Base-by-base conservation (phyloP, 768 basidiomycete genomes). In the Peribolospora kevripleyi region DNA sequence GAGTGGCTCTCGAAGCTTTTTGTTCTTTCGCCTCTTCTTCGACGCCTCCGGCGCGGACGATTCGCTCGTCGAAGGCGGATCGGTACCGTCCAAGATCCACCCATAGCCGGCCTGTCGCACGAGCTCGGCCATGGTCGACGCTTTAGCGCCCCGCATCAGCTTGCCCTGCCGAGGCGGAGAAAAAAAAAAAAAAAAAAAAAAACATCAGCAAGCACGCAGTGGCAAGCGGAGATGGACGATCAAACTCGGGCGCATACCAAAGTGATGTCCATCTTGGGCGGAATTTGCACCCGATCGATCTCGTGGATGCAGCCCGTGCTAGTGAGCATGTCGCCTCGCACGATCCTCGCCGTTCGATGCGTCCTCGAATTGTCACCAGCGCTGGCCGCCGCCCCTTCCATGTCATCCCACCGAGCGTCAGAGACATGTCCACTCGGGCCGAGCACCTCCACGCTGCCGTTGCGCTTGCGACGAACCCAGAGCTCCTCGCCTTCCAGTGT, bases 251-350 rank as follows among this genome's bases (percentile, higher is more conserved):
- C 25, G 25, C 25, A 25, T n/a, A 58, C 84, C 41, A 90, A 70
- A 4, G 80, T 87, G 58, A 98, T 70, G 48, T 86, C 71, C 48
- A 97, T 37, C 5, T 50, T 79, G 14, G 87, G 78, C 41, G 93
- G 93, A 55, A 98, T 76, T 45, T 67, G 57, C 36, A 71, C 69
- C 42, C 65, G 63, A 57, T 72, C 70, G 55, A 97, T 70, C 61
- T 85, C 81, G 66, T 97, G 91, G 47, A 95, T 75, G 42, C 82
- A 86, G 36, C 93, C 93, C 6, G 87, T 93, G 58, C 76, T 70
- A 0, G 90, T 93, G 53, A 98, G 74, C 43, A 76, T 68, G 66
- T 97, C 66, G 8, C 53, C 55, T 11, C 64, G 59, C n/a, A 61
- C 55, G 51, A 71, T 55, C 10, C 6, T 41, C 0, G 65, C 66